A percentile compares a stretch with the other conserved stretches of the same genome.
These are phyloP conservation scores for Emericellopsis atlantica DNA, from an alignment of 2,329 filamentous ascomycete genomes.

Conservation along the genomic window DNA sequence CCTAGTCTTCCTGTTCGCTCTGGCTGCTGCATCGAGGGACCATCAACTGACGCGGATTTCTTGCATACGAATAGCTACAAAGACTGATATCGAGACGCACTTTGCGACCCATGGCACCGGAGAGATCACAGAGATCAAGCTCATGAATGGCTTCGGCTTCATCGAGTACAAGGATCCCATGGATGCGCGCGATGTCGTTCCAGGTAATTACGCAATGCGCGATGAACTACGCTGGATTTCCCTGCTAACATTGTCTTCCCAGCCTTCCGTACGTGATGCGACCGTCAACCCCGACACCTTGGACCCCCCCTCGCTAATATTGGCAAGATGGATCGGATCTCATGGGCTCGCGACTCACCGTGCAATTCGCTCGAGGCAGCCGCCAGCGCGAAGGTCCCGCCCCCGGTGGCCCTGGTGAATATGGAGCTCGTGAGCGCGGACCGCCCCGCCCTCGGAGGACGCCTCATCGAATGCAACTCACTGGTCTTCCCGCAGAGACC, in stretches of 20 bases:
- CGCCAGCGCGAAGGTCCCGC: conserved; percentile 26
- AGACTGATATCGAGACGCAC: conserved; percentile 90
- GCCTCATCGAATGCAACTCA: conserved; percentile 92
- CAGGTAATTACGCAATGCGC: conserved; percentile 52
- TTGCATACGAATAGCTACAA: conserved; percentile 59
- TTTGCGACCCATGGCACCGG: conserved; percentile 93
- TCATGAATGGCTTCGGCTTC: conserved; percentile 99
- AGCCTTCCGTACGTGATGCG: conserved; percentile 48
- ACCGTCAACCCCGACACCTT: neutral
- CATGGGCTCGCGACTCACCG: conserved; percentile 93
- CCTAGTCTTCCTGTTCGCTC: conserved; percentile 6
- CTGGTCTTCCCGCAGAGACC: conserved; percentile 93
- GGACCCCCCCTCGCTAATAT: conserved; percentile 9
- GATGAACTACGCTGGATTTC: conserved; percentile 9
- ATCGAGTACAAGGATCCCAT: conserved; percentile 98
- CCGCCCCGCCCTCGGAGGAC: conserved; percentile 78
- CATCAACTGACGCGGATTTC: conserved; percentile 27
- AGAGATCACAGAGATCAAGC: conserved; percentile 97
- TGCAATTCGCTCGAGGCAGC: conserved; percentile 92
- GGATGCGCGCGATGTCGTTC: conserved; percentile 96
- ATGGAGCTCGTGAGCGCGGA: conserved; percentile 41
- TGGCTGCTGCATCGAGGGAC: neutral
- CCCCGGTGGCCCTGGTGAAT: conserved; percentile 14
- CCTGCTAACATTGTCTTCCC: conserved; percentile 5
- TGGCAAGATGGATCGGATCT: conserved; percentile 84